Evolutionary conservation across 2,329 filamentous ascomycete species (phyloP).

Genomic region (Penicillium vulpinum): DNA sequence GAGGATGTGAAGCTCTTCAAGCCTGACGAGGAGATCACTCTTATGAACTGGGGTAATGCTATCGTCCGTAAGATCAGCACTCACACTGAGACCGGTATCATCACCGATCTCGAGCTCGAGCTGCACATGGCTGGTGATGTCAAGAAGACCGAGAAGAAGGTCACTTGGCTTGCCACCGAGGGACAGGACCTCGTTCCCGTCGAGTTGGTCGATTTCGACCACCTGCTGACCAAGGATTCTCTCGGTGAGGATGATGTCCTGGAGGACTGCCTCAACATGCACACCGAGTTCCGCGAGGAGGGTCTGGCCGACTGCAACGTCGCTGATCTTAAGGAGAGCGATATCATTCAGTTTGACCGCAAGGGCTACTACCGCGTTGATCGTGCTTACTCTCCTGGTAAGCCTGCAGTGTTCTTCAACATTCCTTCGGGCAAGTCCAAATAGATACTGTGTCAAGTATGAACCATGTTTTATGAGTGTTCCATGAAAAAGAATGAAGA

Average conservation of each 20-base stretch:
- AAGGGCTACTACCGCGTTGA: constrained; percentile 92
- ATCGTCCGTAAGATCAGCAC: constrained; percentile 53
- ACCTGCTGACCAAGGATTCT: constrained; percentile 92
- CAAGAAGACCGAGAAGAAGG: constrained; percentile 93
- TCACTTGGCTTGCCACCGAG: constrained; percentile 83
- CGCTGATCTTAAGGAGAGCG: constrained; percentile 73
- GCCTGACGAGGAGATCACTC: constrained; percentile 84
- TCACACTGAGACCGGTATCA: constrained; percentile 51
- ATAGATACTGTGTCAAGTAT: constrained; percentile 21
- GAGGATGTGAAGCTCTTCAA: constrained; percentile 79
- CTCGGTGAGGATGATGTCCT: constrained; percentile 83
- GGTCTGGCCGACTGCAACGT: constrained; percentile 82
- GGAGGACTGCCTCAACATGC: constrained; percentile 76
- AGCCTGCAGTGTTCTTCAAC: constrained; percentile 65
- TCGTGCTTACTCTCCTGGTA: constrained; percentile 57
- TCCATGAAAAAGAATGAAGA: constrained; percentile 1
- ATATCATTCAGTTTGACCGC: constrained; percentile 93
- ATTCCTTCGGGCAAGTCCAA: constrained; percentile 65
- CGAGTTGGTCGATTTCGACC: constrained; percentile 92
- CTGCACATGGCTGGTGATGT: constrained; percentile 92
- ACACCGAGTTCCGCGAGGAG: constrained; percentile 72
- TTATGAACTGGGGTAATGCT: constrained; percentile 87
- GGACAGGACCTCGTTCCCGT: constrained; percentile 75
- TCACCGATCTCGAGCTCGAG: constrained; percentile 74
- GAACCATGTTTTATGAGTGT: constrained; percentile 6